Percentiles rank a stretch among this genome's conserved stretches.
phyloP scores from a whole-genome alignment of 495 filamentous ascomycete species.

The Aspergillus olivimuriae region DNA sequence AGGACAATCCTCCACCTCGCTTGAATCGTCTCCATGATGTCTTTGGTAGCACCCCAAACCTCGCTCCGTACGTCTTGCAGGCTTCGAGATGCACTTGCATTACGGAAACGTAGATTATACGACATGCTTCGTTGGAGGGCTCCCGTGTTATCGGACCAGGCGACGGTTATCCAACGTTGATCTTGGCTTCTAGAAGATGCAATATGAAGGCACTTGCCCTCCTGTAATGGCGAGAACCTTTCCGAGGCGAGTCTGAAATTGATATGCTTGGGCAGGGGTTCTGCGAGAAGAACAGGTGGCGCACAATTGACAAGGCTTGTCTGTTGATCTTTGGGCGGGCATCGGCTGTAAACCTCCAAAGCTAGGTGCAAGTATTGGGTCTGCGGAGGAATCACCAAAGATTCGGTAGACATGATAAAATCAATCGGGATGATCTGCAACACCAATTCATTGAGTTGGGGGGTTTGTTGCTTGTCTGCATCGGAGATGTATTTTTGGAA shows the following conservation, averaged over 20 bases:
- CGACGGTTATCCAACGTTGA: slow-evolving; percentile 78
- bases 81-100: slow-evolving; percentile 44
- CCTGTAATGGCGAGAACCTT: slow-evolving; percentile 59
- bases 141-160: slow-evolving; percentile 88
- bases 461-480: slow-evolving; percentile 41
- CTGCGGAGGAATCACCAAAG: slow-evolving; percentile 62
- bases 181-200: slow-evolving; percentile 78
- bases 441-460: slow-evolving; percentile 59
- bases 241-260: slow-evolving; percentile 67
- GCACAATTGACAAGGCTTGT: slow-evolving; percentile 41
- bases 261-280: slow-evolving; percentile 61
- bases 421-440: slow-evolving; percentile 76
- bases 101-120: slow-evolving; percentile 68
- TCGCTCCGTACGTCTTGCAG: slow-evolving; percentile 65
- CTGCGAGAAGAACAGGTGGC: slow-evolving; percentile 70
- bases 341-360: slow-evolving; percentile 83
- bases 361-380: slow-evolving; percentile 62
- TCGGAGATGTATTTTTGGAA: slow-evolving; percentile 60
- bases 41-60: slow-evolving; percentile 79
- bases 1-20: slow-evolving; percentile 78
- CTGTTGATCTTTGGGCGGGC: slow-evolving; percentile 47
- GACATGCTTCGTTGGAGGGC: slow-evolving; percentile 69
- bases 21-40: slow-evolving; percentile 62
- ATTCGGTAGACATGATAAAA: slow-evolving; percentile 59
- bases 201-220: slow-evolving; percentile 79